Conservation (phyloP, 306 rosid genomes). For the Cercis canadensis region DNA sequence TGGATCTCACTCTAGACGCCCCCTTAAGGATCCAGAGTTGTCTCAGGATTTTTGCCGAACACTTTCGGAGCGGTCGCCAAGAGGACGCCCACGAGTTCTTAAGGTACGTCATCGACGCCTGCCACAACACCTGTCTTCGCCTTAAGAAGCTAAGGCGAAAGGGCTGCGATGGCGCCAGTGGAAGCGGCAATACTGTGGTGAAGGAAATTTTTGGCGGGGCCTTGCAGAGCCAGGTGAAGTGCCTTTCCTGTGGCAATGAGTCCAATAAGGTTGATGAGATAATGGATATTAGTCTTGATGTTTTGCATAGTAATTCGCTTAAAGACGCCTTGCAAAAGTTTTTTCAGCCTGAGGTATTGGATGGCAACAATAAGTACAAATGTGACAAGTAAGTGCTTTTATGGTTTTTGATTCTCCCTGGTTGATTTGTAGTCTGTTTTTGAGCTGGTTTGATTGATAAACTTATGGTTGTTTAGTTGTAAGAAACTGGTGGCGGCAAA, state of each 20-base stretch:
- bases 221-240: constrained; percentile 99
- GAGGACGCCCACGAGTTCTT: constrained; percentile 98
- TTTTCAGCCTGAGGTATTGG: constrained; percentile 90
- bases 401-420: neutral
- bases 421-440: neutral
- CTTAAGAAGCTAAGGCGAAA: constrained; percentile 76
- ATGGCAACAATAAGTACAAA: constrained; percentile 93
- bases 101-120: constrained; percentile 92
- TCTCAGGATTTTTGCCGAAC: constrained; percentile 72
- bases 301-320: constrained; percentile 89
- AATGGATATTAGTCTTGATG: constrained; percentile 98
- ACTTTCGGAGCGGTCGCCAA: constrained; percentile 86
- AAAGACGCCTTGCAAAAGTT: constrained; percentile 85
- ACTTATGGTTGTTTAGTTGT: constrained; percentile 61
- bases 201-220: constrained; percentile 96
- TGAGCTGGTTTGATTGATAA: constrained; percentile 35
- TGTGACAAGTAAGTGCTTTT: constrained; percentile 76
- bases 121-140: constrained; percentile 92
- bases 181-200: constrained; percentile 55
- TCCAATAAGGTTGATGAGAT: constrained; percentile 99
- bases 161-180: constrained; percentile 18
- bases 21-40: constrained; percentile 82
- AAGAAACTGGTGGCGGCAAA: constrained; percentile 89
- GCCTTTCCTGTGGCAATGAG: constrained; percentile 86
- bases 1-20: constrained; percentile 71